Base-by-base conservation (phyloP, 495 filamentous ascomycete species). In the Xylaria castorea region DNA sequence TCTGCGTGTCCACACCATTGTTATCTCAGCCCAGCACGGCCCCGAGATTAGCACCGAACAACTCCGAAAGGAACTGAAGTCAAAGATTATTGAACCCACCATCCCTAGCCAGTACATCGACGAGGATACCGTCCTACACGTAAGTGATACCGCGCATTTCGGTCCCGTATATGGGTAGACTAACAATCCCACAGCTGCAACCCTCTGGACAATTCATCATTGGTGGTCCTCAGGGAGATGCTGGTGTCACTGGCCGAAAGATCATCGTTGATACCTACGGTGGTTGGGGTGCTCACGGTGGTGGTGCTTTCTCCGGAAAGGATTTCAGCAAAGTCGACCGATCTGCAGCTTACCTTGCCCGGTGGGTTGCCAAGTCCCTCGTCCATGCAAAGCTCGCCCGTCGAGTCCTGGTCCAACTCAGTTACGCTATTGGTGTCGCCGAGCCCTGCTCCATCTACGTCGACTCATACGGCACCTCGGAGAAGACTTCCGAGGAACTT, bases 191-290 rank as follows among this genome's bases (percentile, higher is more conserved):
- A 12, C 51, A 94, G 91, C 92, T 99, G 79, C 96, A 99, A 92
- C 96, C 96, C 78, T 97, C 95, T 48, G 96, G 96, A 74, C 92
- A 94, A 72, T 99, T 99, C 90, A 94, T 98, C 87, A 99, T 99
- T 76, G 96, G 96, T 86, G 96, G 96, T 79, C 96, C 96, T 73
- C 96, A 99, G 88, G 96, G 96, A 90, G 96, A 99, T 80, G 96
- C 96, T 79, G 96, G 96, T 90, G 89, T 99, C 66, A 99, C 96
- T 75, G 96, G 96, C 83, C 95, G 96, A 83, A 99, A 99, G 90
- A 99, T 99, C 89, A 99, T 99, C 80, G 96, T 99, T 82, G 96
- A 99, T 86, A 98, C 96, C 84, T 99, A 99, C 87, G 96, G 96
- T 87, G 96, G 96, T 79, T 99, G 96, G 96, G 96, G 96, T 87